Conservation (phyloP, 2,329 filamentous ascomycete genomes). For the Pseudopithomyces chartarum region DNA sequence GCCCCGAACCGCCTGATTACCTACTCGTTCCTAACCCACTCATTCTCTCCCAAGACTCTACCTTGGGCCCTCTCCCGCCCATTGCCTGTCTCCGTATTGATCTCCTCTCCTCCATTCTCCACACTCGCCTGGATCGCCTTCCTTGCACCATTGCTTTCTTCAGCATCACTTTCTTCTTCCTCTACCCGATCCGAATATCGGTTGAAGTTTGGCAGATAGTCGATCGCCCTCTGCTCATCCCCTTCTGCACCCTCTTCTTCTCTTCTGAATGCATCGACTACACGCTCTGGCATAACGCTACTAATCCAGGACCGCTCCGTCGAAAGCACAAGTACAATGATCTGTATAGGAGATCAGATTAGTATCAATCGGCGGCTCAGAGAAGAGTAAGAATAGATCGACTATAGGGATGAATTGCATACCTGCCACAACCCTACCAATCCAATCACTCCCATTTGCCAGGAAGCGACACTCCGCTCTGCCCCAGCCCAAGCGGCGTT, state of each 20-base stretch:
- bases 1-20: no score
- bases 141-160: constrained; percentile 19
- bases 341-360: constrained; percentile 15
- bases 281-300: constrained; percentile 32
- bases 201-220: constrained; percentile 34
- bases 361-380: neutral
- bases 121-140: constrained; percentile 28
- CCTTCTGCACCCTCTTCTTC: constrained; percentile 2
- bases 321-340: constrained; percentile 36
- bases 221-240: constrained; percentile 30
- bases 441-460: constrained; percentile 58
- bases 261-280: constrained; percentile 34
- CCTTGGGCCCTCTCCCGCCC: no score
- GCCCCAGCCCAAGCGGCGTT: constrained; percentile 60
- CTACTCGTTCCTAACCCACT: no score
- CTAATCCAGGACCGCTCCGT: constrained; percentile 40
- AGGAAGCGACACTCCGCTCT: constrained; percentile 58
- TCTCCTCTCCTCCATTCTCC: constrained; percentile 20
- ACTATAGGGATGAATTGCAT: constrained; percentile 3
- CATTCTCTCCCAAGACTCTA: no score
- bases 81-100: no score
- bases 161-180: constrained; percentile 26
- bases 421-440: constrained; percentile 44
- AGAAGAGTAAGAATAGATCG: neutral
- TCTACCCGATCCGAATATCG: constrained; percentile 37